Conservation (phyloP, 441 rosid genomes). For the Populus hybrid region DNA sequence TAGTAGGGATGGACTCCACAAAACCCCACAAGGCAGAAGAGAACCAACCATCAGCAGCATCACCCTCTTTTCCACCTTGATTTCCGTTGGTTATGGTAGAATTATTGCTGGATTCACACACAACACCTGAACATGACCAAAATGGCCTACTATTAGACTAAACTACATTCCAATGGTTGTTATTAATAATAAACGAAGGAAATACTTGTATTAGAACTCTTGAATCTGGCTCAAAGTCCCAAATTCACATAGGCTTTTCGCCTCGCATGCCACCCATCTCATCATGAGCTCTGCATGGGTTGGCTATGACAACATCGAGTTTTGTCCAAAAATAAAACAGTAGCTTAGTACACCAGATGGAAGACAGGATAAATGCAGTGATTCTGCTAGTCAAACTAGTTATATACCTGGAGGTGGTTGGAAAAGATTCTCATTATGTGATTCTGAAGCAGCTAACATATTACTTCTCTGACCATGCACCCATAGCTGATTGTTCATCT, state of each 20-base stretch:
- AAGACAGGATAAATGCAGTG: conserved; percentile 10
- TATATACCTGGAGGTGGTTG: conserved; percentile 52
- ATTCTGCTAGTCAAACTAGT: conserved; percentile 12
- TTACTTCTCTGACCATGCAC: conserved; percentile 34
- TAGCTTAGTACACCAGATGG: conserved; percentile 21
- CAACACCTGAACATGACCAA: conserved; percentile 44
- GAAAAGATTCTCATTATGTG: conserved; percentile 23
- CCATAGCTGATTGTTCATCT: conserved; percentile 38
- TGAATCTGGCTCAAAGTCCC: conserved; percentile 44
- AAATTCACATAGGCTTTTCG: conserved; percentile 27
- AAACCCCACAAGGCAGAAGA: conserved; percentile 71
- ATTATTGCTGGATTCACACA: conserved; percentile 18
- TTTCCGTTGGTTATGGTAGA: conserved; percentile 27
- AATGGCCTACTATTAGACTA: conserved; percentile 22
- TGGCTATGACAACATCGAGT: conserved; percentile 36
- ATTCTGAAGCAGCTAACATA: conserved; percentile 25
- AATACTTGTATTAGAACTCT: conserved; percentile 46
- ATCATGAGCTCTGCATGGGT: conserved; percentile 46
- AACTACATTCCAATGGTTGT: background rate
- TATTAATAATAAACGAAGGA: conserved; percentile 12
- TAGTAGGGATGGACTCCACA: conserved; percentile 76
- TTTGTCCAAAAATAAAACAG: conserved; percentile 30
- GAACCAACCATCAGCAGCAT: conserved; percentile 39
- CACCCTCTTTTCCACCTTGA: conserved; percentile 32
- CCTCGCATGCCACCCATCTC: conserved; percentile 42